phyloP scores from a whole-genome alignment of 768 basidiomycete species.

The Multifurca ochricompacta region DNA sequence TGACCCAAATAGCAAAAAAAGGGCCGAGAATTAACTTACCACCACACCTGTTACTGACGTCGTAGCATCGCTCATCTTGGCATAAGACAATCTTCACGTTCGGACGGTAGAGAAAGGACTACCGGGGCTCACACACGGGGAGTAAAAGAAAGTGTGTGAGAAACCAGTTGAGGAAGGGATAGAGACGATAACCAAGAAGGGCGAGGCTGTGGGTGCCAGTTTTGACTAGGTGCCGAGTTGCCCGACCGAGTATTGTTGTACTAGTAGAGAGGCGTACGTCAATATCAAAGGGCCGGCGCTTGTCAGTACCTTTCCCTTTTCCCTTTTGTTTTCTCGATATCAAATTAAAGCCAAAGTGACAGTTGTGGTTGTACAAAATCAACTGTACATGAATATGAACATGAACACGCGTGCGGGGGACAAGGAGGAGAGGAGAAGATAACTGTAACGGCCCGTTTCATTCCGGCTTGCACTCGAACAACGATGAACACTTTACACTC shows the following conservation, averaged over 20 bases:
- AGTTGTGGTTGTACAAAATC: too few species aligned
- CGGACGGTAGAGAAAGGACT: not conserved
- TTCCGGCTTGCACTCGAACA: not conserved
- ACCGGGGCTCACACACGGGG: not conserved
- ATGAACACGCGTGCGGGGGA: not conserved
- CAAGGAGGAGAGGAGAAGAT: not conserved
- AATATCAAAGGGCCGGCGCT: constrained; percentile 2
- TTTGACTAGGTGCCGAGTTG: too few species aligned
- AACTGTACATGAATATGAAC: too few species aligned
- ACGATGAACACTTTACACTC: constrained; percentile 11
- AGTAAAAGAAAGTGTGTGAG: not conserved
- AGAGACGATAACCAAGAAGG: not conserved
- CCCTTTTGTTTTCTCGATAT: too few species aligned
- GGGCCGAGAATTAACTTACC: constrained; percentile 1
- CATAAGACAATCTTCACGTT: not conserved
- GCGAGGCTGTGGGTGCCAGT: not conserved
- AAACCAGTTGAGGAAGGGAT: not conserved
- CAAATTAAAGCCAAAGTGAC: too few species aligned
- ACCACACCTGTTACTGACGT: not conserved
- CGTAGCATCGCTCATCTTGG: not conserved
- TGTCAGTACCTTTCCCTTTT: not conserved
- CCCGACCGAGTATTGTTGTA: not conserved
- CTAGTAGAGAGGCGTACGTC: not conserved
- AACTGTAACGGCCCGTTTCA: not conserved
- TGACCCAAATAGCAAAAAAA: constrained; percentile 1